Evolutionary conservation across 2,329 filamentous ascomycete genomes (phyloP), one percentile per base, ranked within the genome.

Genomic region (Magnaporthales sp.): DNA sequence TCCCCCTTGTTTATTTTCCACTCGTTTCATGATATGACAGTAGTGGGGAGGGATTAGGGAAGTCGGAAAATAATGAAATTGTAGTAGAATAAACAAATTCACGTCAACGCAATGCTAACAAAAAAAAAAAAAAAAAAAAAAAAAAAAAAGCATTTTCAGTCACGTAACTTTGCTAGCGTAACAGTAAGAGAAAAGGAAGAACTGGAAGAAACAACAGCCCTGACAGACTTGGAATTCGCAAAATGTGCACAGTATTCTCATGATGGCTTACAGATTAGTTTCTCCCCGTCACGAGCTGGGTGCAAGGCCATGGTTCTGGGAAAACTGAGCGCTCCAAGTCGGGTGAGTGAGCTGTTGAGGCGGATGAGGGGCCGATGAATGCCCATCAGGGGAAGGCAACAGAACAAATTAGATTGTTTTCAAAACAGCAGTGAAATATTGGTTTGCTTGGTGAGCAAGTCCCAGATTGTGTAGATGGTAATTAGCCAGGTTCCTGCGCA

Each of bases 191-290:
- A 22, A 3, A 62, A 27, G 6, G 13, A 27, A 62, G 29, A 64
- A 62, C 19, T 10, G 54, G 22, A 10, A 31, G 56, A 46, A 56
- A 51, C n/a, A 26, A n/a, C 1, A n/a, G 1, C 3, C 38, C 2
- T 46, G 38, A 7, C 2, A n/a, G 19, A n/a, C n/a, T n/a, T n/a
- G n/a, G 22, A 58, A 27, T 11, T 56, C 24, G 8, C n/a, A n/a
- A n/a, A n/a, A n/a, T n/a, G n/a, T n/a, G n/a, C n/a, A n/a, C n/a
- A n/a, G 19, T 19, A 26, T 56, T 62, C 4, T 8, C 29, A 31
- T 11, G 61, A 13, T 4, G 19, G 71, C 80, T 70, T 77, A 83
- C 81, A 84, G 61, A 84, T 84, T 67, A 84, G 79, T 72, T 84
- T 83, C 58, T 74, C 74, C 62, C 76, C 71, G 56, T 72, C 76